Conservation (phyloP, 805 yeast genomes). For the Jamesozyma hellenica region DNA sequence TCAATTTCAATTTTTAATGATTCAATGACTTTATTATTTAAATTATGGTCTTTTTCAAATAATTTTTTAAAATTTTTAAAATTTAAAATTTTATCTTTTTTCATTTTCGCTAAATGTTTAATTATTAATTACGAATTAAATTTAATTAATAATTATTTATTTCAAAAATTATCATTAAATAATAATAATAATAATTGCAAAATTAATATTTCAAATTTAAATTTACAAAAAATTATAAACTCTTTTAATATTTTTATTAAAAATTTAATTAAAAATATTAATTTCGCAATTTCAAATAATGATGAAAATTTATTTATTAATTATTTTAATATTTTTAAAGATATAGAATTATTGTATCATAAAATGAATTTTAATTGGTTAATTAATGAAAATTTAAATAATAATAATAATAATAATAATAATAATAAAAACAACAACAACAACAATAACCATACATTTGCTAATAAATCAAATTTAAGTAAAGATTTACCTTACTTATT, state of each 20-base stretch:
- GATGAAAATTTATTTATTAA: conserved; percentile 54
- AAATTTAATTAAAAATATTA: conserved; percentile 47
- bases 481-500: conserved; percentile 59
- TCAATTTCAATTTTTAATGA: conserved; percentile 40
- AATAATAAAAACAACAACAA: neutral
- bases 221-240: conserved; percentile 35
- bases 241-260: conserved; percentile 53
- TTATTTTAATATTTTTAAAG: conserved; percentile 55
- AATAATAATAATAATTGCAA: conserved; percentile 6
- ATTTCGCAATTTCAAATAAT: conserved; percentile 39
- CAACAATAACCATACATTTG: no score
- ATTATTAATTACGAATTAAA: conserved; percentile 53
- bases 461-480: conserved; percentile 42
- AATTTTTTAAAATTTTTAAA: conserved; percentile 10
- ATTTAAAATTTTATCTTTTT: conserved; percentile 46
- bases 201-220: conserved; percentile 9
- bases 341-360: conserved; percentile 67
- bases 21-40: conserved; percentile 30
- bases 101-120: conserved; percentile 56
- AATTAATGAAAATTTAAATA: conserved; percentile 21
- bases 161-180: conserved; percentile 10
- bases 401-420: neutral
- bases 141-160: conserved; percentile 24
- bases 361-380: conserved; percentile 35
- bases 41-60: conserved; percentile 20